A percentile compares a stretch with the other conserved stretches of the same genome.
phyloP scores from a whole-genome alignment of 176 grass and related monocot genomes.

The Guadua angustifolia region DNA sequence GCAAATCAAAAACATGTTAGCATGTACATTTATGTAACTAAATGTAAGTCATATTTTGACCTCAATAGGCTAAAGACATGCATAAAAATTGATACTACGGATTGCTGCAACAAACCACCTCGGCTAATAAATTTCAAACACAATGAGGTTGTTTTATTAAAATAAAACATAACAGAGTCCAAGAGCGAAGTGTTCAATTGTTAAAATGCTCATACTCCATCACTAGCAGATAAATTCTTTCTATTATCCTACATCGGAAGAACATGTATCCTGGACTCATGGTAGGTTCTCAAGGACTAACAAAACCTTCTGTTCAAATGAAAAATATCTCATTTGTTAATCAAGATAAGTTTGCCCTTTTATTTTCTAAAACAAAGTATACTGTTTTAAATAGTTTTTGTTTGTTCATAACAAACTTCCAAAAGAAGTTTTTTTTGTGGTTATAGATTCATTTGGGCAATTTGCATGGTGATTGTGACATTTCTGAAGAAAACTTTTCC shows the following conservation, averaged over 20 bases:
- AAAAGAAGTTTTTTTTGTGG: not conserved
- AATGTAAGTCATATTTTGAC: conserved; percentile 28
- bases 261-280: not conserved
- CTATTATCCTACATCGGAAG: not conserved
- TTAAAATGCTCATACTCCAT: not conserved
- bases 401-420: not conserved
- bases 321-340: not conserved
- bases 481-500: not conserved
- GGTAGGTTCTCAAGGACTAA: not conserved
- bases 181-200: conserved; percentile 5
- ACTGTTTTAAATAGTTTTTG: not conserved
- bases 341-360: not conserved
- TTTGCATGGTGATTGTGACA: not conserved
- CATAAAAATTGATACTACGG: conserved; percentile 16
- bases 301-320: not conserved
- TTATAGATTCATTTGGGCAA: not conserved
- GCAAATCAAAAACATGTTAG: conserved; percentile 41
- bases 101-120: conserved; percentile 1
- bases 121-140: conserved; percentile 23
- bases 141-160: conserved; percentile 2
- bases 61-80: not conserved
- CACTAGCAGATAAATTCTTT: conserved; percentile 1
- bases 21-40: conserved; percentile 32
- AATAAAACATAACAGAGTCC: conserved; percentile 24
- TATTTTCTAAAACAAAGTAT: not conserved